Evolutionary conservation across 225 moss, liverwort and hornwort species (phyloP).

Genomic region (Bryum argenteum): DNA sequence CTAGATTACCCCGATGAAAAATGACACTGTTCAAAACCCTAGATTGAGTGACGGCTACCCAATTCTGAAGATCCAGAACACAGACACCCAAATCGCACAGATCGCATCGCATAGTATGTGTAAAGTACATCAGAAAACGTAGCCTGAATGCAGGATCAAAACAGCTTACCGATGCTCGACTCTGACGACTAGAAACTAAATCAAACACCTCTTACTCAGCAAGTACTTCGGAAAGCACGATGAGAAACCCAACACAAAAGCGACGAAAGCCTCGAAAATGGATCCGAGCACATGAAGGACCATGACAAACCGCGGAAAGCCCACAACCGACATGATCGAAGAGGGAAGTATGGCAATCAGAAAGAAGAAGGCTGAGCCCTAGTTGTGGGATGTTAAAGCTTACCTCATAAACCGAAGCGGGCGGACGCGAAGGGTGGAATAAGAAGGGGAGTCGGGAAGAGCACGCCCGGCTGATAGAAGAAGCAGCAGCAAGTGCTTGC

Average conservation of each 20-base stretch:
- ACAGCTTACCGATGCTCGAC: neutral
- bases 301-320: neutral
- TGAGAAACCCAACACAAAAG: neutral
- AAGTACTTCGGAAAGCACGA: neutral
- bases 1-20: constrained; percentile 4
- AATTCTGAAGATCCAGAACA: constrained; percentile 5
- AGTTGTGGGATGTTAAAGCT: neutral
- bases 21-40: constrained; percentile 1
- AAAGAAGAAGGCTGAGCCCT: neutral
- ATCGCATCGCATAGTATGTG: constrained; percentile 1
- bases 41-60: constrained; percentile 12
- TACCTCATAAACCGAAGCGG: constrained; percentile 99
- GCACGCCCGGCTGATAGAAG: neutral
- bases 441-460: constrained; percentile 27
- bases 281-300: constrained; percentile 8
- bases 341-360: neutral
- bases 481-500: neutral
- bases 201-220: neutral
- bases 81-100: neutral
- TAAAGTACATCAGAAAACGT: no score
- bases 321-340: neutral
- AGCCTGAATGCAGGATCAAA: no score
- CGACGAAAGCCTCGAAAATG: neutral
- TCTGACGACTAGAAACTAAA: constrained; percentile 4
- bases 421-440: constrained; percentile 40